Base-by-base conservation (phyloP, 176 grass and related monocot species). In the Leersia perrieri region DNA sequence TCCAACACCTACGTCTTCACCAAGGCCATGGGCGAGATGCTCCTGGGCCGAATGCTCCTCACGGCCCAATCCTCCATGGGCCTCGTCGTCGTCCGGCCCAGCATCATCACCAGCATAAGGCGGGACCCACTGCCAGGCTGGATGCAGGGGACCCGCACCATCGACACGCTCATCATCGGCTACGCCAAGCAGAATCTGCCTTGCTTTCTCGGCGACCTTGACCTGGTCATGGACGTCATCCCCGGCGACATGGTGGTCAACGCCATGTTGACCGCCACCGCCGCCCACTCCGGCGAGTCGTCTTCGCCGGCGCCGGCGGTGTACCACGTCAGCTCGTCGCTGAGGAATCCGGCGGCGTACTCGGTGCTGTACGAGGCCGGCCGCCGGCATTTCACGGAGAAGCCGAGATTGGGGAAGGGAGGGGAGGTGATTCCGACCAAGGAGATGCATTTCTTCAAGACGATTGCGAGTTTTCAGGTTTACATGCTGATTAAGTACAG, bases 211-310 rank as follows among this genome's bases (percentile, higher is more conserved):
- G 85, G 14, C 34, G 83, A 96, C 81, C 85, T 91, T 34, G n/a
- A 78, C 8, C 10, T 86, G 4, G 80, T 78, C n/a, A 75, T 92
- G 88, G 90, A 96, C 36, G 83, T 93, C 47, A 90, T 97, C 66
- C 94, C 94, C 10, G 94, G 89, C 7, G 92, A 97, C 76, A 92
- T 97, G 94, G 94, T 94, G 55, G 94, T 74, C 45, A 97, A 97
- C 65, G 89, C 94, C 18, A 97, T 92, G 89, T 87, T 94, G 55
- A 82, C 72, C 12, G 80, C 94, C 1, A 77, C 88, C 72, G 89
- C 70, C 42, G 87, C 74, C 39, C 88, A 91, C 86, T 88, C 84
- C 0, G 57, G 22, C 7, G 68, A 94, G 15, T n/a, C n/a, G n/a
- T n/a, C n/a, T n/a, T n/a, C n/a, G n/a, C n/a, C n/a, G n/a, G n/a